Percentiles rank a stretch among this genome's conserved stretches.
phyloP scores from a whole-genome alignment of 495 filamentous ascomycete species.

The Podospora pseudoanserina region DNA sequence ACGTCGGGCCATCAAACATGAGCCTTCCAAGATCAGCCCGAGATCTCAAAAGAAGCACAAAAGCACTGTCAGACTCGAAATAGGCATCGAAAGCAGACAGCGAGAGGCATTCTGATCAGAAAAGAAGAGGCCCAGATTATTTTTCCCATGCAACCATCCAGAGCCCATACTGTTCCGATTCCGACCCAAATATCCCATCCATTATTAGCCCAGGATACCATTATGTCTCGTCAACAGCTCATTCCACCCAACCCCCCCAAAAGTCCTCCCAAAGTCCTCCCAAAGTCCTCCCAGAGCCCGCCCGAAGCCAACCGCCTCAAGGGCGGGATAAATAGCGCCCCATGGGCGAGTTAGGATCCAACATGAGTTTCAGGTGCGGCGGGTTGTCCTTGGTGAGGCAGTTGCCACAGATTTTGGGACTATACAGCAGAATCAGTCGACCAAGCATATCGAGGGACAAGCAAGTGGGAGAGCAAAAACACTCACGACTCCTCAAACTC shows the following conservation, averaged over 20 bases:
- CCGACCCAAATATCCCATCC: neutral
- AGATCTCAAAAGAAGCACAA: neutral
- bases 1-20: too few species aligned
- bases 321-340: neutral
- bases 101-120: neutral
- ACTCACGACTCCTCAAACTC: neutral
- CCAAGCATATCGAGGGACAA: neutral
- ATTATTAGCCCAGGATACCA: neutral
- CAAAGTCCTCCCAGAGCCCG: too few species aligned
- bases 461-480: neutral
- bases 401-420: neutral
- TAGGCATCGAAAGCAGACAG: neutral
- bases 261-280: too few species aligned
- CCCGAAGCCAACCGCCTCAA: neutral
- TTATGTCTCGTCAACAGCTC: neutral
- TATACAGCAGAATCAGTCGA: neutral
- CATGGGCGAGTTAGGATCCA: neutral
- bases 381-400: neutral
- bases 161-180: neutral
- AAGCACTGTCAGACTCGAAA: neutral
- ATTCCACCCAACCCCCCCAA: neutral
- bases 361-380: neutral
- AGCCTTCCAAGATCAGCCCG: too few species aligned
- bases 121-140: neutral
- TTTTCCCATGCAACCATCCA: neutral